Percentiles rank a stretch among this genome's conserved stretches.
Evolutionary conservation across 805 yeast species (phyloP).

Genomic region (Citeromyces nyonsensis): DNA sequence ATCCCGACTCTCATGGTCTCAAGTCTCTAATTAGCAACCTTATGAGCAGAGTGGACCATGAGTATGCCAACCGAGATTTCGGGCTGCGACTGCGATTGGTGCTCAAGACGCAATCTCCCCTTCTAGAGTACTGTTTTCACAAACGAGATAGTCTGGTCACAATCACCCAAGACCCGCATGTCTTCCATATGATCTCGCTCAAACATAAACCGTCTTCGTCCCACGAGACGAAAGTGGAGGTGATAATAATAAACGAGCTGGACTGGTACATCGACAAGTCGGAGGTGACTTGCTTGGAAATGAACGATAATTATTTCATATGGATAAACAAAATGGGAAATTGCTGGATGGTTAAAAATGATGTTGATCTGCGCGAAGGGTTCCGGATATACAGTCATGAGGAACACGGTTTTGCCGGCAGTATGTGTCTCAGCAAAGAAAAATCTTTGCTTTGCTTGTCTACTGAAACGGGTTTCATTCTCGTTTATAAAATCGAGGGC

Average conservation of each 20-base stretch:
- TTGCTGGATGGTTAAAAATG: slow-evolving; percentile 12
- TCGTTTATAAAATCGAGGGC: slow-evolving; percentile 9
- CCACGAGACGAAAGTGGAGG: slow-evolving; percentile 10
- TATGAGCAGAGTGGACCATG: slow-evolving; percentile 8
- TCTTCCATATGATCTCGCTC: slow-evolving; percentile 16
- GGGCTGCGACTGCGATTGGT: slow-evolving; percentile 17
- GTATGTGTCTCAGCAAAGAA: slow-evolving; percentile 18
- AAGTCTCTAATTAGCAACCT: slow-evolving; percentile 12
- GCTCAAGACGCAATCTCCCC: slow-evolving; percentile 16
- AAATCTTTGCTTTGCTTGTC: slow-evolving; percentile 23
- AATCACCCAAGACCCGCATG: slow-evolving; percentile 14
- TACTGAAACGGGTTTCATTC: slow-evolving; percentile 16
- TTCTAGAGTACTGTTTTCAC: slow-evolving; percentile 13
- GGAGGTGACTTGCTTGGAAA: slow-evolving; percentile 6
- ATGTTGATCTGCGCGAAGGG: neutral
- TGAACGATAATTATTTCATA: slow-evolving; percentile 10
- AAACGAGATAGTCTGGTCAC: slow-evolving; percentile 11
- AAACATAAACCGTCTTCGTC: slow-evolving; percentile 4
- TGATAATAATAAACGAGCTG: slow-evolving; percentile 12
- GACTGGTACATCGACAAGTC: slow-evolving; percentile 14
- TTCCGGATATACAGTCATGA: neutral
- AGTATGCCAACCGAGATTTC: slow-evolving; percentile 14
- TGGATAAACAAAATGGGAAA: slow-evolving; percentile 15
- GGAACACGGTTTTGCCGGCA: slow-evolving; percentile 3
- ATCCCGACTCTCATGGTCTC: slow-evolving; percentile 4